Percentiles rank a stretch among this genome's conserved stretches.
phyloP scores from a whole-genome alignment of 2,329 filamentous ascomycete genomes.

The Byssoonygena ceratinophila region DNA sequence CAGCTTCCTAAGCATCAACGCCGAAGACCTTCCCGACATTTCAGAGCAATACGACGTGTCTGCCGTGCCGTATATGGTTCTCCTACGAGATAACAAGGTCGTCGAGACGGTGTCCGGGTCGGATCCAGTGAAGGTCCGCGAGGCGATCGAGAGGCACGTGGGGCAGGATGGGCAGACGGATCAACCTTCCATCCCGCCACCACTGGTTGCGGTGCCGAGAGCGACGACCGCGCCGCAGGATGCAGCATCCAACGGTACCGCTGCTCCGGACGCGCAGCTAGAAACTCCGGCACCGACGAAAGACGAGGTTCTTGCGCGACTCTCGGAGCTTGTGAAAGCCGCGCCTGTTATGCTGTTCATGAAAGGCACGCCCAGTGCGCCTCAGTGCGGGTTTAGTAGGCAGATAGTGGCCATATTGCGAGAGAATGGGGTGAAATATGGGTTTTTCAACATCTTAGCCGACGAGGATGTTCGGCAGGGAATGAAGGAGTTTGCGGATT shows the following conservation, averaged over 20 bases:
- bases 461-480: slow-evolving; percentile 96
- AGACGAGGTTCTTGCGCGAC: slow-evolving; percentile 72
- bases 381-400: slow-evolving; percentile 86
- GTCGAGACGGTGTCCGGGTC: slow-evolving; percentile 82
- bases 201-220: slow-evolving; percentile 32
- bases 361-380: slow-evolving; percentile 83
- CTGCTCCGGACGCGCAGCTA: neutral
- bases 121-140: slow-evolving; percentile 73
- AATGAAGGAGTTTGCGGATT: slow-evolving; percentile 93
- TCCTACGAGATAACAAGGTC: slow-evolving; percentile 63
- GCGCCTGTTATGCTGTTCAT: slow-evolving; percentile 98
- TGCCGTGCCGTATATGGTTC: slow-evolving; percentile 82
- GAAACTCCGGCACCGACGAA: slow-evolving; percentile 49
- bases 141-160: slow-evolving; percentile 74
- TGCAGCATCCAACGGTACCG: neutral
- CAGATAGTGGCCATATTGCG: slow-evolving; percentile 78
- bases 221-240: slow-evolving; percentile 18
- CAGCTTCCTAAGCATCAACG: slow-evolving; percentile 82
- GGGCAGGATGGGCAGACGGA: slow-evolving; percentile 25
- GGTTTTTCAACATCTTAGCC: slow-evolving; percentile 97
- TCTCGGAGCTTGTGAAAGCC: slow-evolving; percentile 80
- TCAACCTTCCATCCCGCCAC: slow-evolving; percentile 31
- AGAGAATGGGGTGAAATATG: slow-evolving; percentile 86
- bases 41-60: slow-evolving; percentile 89
- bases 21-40: slow-evolving; percentile 85